A percentile compares a stretch with the other conserved stretches of the same genome.
phyloP scores from a whole-genome alignment of 805 yeast genomes.

The Nakazawaea ernobii region DNA sequence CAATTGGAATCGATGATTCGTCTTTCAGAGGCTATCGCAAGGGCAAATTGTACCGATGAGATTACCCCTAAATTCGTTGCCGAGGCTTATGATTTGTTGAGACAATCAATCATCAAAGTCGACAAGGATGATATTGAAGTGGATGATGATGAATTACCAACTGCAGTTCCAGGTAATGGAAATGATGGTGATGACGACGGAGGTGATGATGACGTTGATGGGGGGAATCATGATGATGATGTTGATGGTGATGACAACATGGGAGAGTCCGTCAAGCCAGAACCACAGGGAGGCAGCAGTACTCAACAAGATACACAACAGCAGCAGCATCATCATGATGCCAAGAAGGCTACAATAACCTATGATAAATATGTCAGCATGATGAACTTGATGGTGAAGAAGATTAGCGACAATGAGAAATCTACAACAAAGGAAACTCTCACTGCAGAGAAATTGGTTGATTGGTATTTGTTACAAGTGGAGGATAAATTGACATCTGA shows the following conservation, averaged over 20 bases:
- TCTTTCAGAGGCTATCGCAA: constrained; percentile 91
- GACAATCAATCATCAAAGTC: constrained; percentile 89
- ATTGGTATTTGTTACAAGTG: constrained; percentile 72
- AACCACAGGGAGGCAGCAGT: background rate
- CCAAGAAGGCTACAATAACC: constrained; percentile 49
- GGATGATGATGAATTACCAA: constrained; percentile 53
- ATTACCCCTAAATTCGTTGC: constrained; percentile 81
- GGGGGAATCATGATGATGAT: constrained; percentile 9
- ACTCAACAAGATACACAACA: background rate
- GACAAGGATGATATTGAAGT: constrained; percentile 90
- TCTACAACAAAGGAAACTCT: constrained; percentile 35
- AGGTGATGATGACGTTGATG: constrained; percentile 21
- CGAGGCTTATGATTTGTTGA: constrained; percentile 85
- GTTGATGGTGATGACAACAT: constrained; percentile 5
- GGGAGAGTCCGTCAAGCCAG: constrained; percentile 9
- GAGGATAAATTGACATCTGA: constrained; percentile 70
- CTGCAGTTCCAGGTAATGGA: constrained; percentile 16
- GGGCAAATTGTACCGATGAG: constrained; percentile 91
- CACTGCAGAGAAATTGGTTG: constrained; percentile 62
- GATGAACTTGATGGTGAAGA: constrained; percentile 71
- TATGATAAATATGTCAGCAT: constrained; percentile 84
- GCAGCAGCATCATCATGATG: constrained; percentile 2
- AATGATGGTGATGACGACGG: constrained; percentile 18
- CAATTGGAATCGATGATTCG: constrained; percentile 93
- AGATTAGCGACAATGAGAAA: constrained; percentile 48